Evolutionary conservation across 106 monocot species (phyloP).

Genomic region (Phalaenopsis equestris): DNA sequence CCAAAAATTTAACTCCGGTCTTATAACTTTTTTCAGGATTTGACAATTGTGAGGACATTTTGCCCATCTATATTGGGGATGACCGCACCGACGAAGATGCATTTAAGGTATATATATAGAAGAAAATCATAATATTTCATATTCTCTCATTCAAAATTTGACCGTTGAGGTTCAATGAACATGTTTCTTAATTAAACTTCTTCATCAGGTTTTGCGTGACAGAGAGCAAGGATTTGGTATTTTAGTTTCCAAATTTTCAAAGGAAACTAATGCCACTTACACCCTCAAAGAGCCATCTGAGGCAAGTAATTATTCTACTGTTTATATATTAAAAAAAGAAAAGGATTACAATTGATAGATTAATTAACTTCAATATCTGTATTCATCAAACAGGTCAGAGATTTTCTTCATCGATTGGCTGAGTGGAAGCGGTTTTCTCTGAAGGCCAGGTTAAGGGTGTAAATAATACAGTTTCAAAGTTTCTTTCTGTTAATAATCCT

Average conservation of each 20-base stretch:
- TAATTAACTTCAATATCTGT: neutral
- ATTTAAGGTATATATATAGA: slow-evolving; percentile 2
- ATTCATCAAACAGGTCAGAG: slow-evolving; percentile 15
- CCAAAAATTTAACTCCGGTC: no score
- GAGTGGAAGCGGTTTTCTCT: slow-evolving; percentile 7
- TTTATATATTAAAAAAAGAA: neutral
- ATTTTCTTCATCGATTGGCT: slow-evolving; percentile 18
- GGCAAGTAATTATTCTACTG: slow-evolving; percentile 11
- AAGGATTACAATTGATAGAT: no score
- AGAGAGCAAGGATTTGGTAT: slow-evolving; percentile 66
- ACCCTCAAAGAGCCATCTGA: slow-evolving; percentile 58
- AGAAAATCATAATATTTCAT: no score
- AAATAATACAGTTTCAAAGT: neutral
- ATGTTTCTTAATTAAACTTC: neutral
- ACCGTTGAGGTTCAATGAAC: neutral
- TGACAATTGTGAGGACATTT: neutral
- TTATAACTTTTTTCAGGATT: neutral
- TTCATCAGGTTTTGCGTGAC: slow-evolving; percentile 28
- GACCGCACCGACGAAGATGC: slow-evolving; percentile 11
- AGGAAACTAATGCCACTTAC: slow-evolving; percentile 56
- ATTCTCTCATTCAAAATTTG: no score
- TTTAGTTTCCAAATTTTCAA: slow-evolving; percentile 59
- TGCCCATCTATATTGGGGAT: slow-evolving; percentile 5
- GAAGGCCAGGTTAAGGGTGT: neutral
- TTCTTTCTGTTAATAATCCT: neutral